Evolutionary conservation across 2,329 filamentous ascomycete species (phyloP), one percentile per base, ranked within the genome.

Genomic region (Hymenoscyphus scutula): DNA sequence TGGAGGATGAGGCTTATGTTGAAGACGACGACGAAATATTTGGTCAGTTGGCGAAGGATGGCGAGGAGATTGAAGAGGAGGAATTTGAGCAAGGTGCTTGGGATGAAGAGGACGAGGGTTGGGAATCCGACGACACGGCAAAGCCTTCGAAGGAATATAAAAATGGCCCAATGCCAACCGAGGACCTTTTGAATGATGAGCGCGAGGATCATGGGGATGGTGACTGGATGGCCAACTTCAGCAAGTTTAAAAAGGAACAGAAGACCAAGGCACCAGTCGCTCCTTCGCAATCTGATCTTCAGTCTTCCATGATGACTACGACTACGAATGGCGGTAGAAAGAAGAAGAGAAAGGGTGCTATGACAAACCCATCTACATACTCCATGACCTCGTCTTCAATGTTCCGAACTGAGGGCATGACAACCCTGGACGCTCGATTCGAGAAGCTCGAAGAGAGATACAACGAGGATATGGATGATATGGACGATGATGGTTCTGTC

Each of bases 1-100:
- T 99, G 32, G 95, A 99, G 56, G 95, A 99, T 72, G 95, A 99
- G 27, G 94, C 90, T 2, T 99, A 92, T 73, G 93, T 99, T 1
- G 94, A 90, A 56, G 83, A 90, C 6, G 85, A 94, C 38, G 86
- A 88, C 27, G 91, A 95, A n/a, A 78, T 98, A 58, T 98, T 99
- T 76, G 85, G 84, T 53, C 77, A 88, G 68, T 78, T 96, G 53
- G 86, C 91, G 23, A 80, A 84, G 71, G 86, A 89, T 61, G 87
- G 85, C 0, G 80, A 84, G 34, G 93, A 96, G 75, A 78, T 96
- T 19, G 88, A 92, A n/a, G 81, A 87, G 34, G 83, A 87, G 54
- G 92, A 96, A 65, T 98, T 94, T 75, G 89, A 95, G 51, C 85
- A 85, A 62, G 81, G 84, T 41, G 81, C 81, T 11, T 80, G 81